Evolutionary conservation across 83 land plant species (phyloP), one percentile per base, ranked within the genome.

Genomic region (Isoetes engelmannii): DNA sequence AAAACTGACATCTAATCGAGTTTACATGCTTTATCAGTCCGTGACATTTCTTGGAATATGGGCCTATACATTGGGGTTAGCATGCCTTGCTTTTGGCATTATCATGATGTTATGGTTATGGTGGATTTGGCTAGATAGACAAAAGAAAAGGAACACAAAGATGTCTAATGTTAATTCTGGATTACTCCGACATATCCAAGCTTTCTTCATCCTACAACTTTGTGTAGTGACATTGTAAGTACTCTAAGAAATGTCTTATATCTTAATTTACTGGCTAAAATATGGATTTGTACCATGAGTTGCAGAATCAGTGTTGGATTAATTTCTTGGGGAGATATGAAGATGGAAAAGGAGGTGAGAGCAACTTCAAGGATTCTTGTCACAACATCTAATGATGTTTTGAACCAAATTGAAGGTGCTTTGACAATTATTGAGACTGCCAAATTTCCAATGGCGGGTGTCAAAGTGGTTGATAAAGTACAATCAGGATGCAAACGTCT

Each of bases 401-500:
- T 63, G 3, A 45, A 47, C 55, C 74, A 72, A 47, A 56, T 72
- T 19, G 69, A 72, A 17, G 10, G 42, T 47, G 74, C 69, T 5
- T 37, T 72, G 4, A 3, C 9, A 9, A 61, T 42, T 17, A n/a
- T 72, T 17, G 69, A 72, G 37, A 53, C 48, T 5, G 47, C 69
- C 8, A 63, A 13, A 4, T 62, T 57, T 37, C 74, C 74, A 43
- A 10, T 72, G 41, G 68, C 44, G 41, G 68, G 43, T 48, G 51
- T 47, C 6, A n/a, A 28, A 10, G 7, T 72, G 8, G 17, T 48
- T 12, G 6, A 37, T 21, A 46, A 68, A 46, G 47, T 72, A 20
- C 68, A 63, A 61, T 20, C 46, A 9, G 74, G 71, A 20, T 72
- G 74, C 47, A 43, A 28, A 43, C 71, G 56, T 44, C 69, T 72